Base-by-base conservation (phyloP, 306 rosid genomes). In the Corylus americana region DNA sequence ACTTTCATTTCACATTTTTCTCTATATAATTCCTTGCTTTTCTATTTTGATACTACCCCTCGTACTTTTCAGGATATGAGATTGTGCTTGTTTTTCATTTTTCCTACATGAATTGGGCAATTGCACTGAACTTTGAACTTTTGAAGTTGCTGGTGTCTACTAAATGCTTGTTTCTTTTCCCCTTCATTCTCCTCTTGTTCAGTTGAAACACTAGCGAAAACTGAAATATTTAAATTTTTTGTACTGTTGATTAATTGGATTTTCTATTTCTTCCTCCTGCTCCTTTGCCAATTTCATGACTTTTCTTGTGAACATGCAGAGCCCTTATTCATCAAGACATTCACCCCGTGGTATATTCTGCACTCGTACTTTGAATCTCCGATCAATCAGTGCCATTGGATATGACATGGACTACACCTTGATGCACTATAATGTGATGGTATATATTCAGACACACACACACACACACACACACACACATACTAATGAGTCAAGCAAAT, bases 341-440 rank as follows among this genome's bases (percentile, higher is more conserved):
- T 94, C 98, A 12, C 89, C 93, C 48, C 96, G 91, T 42, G 98
- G 98, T 77, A 89, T 95, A 76, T 95, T 95, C 86, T 95, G 98
- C 77, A 92, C 83, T 85, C 98, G 98, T 13, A 95, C 98, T 5
- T 88, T 95, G 94, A 95, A 95, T 88, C 93, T 95, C 39, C 87
- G 98, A 49, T 95, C 98, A 67, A 93, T 95, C 67, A 90, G 98
- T 88, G 98, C 92, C 83, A 95, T 95, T 80, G 98, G 98, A 84
- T 95, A 95, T 83, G 98, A 93, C 84, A 93, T 95, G 98, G 98
- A 95, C 85, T 95, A 95, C 74, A 95, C 98, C 39, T 86, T 95
- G 90, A 83, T 95, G 84, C 98, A 95, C 76, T 95, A 95, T 71
- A 95, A 93, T 82, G 98, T 95, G 86, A 88, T 76, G 97, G 98